phyloP scores from a whole-genome alignment of 1,284 basidiomycete species.

The Puccinia coronata region DNA sequence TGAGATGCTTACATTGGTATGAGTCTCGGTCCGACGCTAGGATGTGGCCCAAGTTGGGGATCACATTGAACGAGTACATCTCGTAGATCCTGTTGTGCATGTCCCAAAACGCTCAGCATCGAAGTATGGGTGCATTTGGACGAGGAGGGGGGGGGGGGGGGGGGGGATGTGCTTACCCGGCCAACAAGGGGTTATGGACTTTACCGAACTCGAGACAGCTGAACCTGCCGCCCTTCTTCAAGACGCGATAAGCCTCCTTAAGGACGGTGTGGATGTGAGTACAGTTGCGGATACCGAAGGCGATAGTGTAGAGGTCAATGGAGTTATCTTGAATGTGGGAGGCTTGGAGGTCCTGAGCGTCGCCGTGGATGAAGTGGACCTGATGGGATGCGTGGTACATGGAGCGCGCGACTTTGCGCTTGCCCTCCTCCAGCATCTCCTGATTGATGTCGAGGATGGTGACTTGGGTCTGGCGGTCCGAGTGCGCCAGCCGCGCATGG shows the following conservation, averaged over 20 bases:
- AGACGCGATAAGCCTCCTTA: slow-evolving; percentile 84
- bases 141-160: neutral
- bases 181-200: slow-evolving; percentile 82
- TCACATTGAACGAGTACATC: slow-evolving; percentile 93
- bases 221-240: slow-evolving; percentile 95
- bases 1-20: slow-evolving; percentile 67
- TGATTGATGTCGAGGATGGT: slow-evolving; percentile 93
- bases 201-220: slow-evolving; percentile 96
- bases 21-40: slow-evolving; percentile 92
- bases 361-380: slow-evolving; percentile 86
- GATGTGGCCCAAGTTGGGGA: slow-evolving; percentile 90
- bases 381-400: slow-evolving; percentile 96
- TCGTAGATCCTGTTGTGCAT: slow-evolving; percentile 85
- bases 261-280: slow-evolving; percentile 88
- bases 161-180: slow-evolving; percentile 67
- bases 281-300: slow-evolving; percentile 97
- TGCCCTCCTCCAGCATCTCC: slow-evolving; percentile 92
- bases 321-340: slow-evolving; percentile 74
- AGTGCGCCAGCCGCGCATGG: slow-evolving; percentile 82
- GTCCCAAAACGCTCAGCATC: too few relatives aligned
- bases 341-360: slow-evolving; percentile 77
- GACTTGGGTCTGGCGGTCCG: slow-evolving; percentile 82
- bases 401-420: slow-evolving; percentile 85
- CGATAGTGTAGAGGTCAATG: slow-evolving; percentile 96
- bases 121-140: neutral